Conservation (phyloP, 495 filamentous ascomycete species). For the Daldinia caldariorum region DNA sequence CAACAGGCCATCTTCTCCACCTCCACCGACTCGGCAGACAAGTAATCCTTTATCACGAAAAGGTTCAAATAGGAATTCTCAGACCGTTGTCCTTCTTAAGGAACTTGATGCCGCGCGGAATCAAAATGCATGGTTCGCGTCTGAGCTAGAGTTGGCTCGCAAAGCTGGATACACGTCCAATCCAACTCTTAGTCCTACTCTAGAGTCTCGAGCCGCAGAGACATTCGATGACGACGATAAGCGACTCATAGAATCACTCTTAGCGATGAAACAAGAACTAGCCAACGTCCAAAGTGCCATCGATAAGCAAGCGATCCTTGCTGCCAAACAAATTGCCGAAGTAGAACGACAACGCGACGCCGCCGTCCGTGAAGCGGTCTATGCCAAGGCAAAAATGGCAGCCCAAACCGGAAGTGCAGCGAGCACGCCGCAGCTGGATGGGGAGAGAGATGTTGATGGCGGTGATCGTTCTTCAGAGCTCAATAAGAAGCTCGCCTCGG, state of each 20-base stretch:
- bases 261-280: slow-evolving; percentile 88
- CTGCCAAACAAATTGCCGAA: slow-evolving; percentile 89
- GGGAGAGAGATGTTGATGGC: slow-evolving; percentile 65
- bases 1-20: slow-evolving; percentile 61
- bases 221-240: slow-evolving; percentile 89
- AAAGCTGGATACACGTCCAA: slow-evolving; percentile 87
- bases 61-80: slow-evolving; percentile 64
- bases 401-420: slow-evolving; percentile 74
- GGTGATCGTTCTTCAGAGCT: slow-evolving; percentile 79
- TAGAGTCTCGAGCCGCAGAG: slow-evolving; percentile 80
- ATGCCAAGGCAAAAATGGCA: slow-evolving; percentile 91
- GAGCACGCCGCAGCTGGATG: slow-evolving; percentile 76
- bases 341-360: slow-evolving; percentile 92
- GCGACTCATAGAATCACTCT: slow-evolving; percentile 89
- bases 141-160: slow-evolving; percentile 87
- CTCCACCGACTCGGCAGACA: slow-evolving; percentile 60
- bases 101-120: slow-evolving; percentile 85
- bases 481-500: slow-evolving; percentile 79
- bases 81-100: slow-evolving; percentile 72
- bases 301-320: slow-evolving; percentile 81
- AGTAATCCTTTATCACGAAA: slow-evolving; percentile 61
- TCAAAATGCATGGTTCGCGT: slow-evolving; percentile 96
- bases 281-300: slow-evolving; percentile 85
- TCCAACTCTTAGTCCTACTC: slow-evolving; percentile 72
- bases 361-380: slow-evolving; percentile 90